Evolutionary conservation across 1,284 basidiomycete species (phyloP).

Genomic region (Spongispora temasekensis): DNA sequence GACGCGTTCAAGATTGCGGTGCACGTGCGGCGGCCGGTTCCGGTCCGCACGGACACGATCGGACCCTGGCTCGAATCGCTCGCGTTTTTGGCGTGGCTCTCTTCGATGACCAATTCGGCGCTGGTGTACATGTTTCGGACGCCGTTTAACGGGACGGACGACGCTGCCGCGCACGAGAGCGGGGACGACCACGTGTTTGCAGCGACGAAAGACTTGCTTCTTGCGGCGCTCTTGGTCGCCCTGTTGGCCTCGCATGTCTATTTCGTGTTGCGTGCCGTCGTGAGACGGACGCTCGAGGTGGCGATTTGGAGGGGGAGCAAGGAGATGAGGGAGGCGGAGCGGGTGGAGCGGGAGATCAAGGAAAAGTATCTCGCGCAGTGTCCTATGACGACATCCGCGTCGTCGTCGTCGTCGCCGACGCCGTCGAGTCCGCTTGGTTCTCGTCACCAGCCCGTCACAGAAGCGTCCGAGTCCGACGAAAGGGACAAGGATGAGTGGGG

Average conservation of each 20-base stretch:
- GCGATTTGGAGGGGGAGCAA: slow-evolving; percentile 72
- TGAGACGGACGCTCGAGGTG: slow-evolving; percentile 72
- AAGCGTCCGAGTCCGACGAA: too few relatives aligned
- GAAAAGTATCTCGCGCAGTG: slow-evolving; percentile 49
- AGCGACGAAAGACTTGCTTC: slow-evolving; percentile 55
- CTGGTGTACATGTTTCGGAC: slow-evolving; percentile 83
- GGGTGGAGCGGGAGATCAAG: slow-evolving; percentile 63
- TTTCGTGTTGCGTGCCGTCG: slow-evolving; percentile 61
- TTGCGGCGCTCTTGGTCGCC: slow-evolving; percentile 73
- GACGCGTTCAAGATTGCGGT: slow-evolving; percentile 95
- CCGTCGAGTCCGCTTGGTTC: neutral
- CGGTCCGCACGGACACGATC: slow-evolving; percentile 85
- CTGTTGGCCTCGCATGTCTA: slow-evolving; percentile 83
- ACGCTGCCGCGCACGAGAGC: slow-evolving; percentile 5
- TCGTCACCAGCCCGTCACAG: slow-evolving; percentile 4
- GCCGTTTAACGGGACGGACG: slow-evolving; percentile 23
- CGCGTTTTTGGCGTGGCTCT: slow-evolving; percentile 86
- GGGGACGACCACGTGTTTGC: slow-evolving; percentile 26
- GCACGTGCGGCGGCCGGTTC: slow-evolving; percentile 85
- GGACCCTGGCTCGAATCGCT: slow-evolving; percentile 94
- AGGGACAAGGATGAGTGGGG: slow-evolving; percentile 22
- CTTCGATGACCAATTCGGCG: slow-evolving; percentile 81
- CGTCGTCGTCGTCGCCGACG: too few relatives aligned
- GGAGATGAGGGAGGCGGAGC: slow-evolving; percentile 60
- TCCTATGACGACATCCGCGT: too few relatives aligned